phyloP scores from a whole-genome alignment of 306 rosid species.

The Macrotyloma uniflorum region DNA sequence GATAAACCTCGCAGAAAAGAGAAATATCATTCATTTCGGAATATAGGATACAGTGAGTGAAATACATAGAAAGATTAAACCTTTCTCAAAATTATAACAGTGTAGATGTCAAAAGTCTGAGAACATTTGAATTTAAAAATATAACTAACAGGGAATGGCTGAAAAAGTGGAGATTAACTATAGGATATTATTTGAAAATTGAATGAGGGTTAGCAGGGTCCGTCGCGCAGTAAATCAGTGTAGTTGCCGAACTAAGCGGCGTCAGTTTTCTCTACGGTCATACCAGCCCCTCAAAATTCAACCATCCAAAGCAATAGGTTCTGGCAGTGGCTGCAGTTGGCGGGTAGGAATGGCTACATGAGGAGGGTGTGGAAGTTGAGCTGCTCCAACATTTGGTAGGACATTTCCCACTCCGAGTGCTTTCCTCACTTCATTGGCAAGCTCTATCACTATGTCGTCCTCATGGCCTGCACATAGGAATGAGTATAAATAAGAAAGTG shows the following conservation, averaged over 20 bases:
- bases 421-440: slow-evolving; percentile 89
- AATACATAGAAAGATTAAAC: not conserved
- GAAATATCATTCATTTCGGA: not conserved
- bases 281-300: slow-evolving; percentile 5
- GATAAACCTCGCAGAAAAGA: not conserved
- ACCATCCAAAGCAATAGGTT: slow-evolving; percentile 74
- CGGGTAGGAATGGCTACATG: slow-evolving; percentile 60
- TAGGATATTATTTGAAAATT: not conserved
- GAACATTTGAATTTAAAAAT: slow-evolving; percentile 3
- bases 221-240: slow-evolving; percentile 28
- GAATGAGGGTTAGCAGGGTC: slow-evolving; percentile 49
- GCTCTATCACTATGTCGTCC: slow-evolving; percentile 84
- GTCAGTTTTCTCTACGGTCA: slow-evolving; percentile 1
- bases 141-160: slow-evolving; percentile 15
- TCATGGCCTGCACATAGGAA: slow-evolving; percentile 68
- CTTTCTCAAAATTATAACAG: not conserved
- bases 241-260: slow-evolving; percentile 12
- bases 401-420: slow-evolving; percentile 65
- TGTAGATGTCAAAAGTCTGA: not conserved
- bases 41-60: not conserved
- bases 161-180: not conserved
- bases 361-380: slow-evolving; percentile 52
- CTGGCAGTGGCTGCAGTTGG: slow-evolving; percentile 70
- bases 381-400: slow-evolving; percentile 36
- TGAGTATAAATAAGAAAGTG: not conserved